Evolutionary conservation across 1,284 basidiomycete genomes (phyloP).

Genomic region (Trichosporon ovoides): DNA sequence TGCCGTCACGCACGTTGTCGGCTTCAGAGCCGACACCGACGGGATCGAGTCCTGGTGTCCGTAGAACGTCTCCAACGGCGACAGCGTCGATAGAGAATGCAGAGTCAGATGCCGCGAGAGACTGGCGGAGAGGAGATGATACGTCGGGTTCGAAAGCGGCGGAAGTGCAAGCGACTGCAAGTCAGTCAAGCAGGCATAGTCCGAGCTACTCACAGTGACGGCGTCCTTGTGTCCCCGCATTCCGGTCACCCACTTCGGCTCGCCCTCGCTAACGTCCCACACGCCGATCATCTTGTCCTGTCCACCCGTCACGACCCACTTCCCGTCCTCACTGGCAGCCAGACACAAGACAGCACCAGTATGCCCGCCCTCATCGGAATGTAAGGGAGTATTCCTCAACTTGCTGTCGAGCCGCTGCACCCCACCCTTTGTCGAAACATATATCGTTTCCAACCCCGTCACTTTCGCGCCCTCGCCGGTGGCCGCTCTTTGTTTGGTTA

Average conservation of each 20-base stretch:
- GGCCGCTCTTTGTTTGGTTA: background rate
- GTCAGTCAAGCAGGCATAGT: background rate
- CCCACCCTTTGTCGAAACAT: slow-evolving; percentile 71
- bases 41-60: slow-evolving; percentile 91
- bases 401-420: slow-evolving; percentile 64
- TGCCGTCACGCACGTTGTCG: slow-evolving; percentile 78
- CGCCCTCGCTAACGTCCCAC: slow-evolving; percentile 67
- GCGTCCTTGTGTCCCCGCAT: slow-evolving; percentile 80
- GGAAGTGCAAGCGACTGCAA: slow-evolving; percentile 70
- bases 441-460: slow-evolving; percentile 10
- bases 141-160: slow-evolving; percentile 58
- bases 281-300: slow-evolving; percentile 73
- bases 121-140: slow-evolving; percentile 80
- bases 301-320: slow-evolving; percentile 78
- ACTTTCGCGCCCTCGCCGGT: background rate
- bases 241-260: slow-evolving; percentile 65
- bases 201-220: slow-evolving; percentile 62
- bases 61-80: slow-evolving; percentile 93
- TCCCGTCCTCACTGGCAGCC: slow-evolving; percentile 79
- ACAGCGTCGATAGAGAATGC: slow-evolving; percentile 77
- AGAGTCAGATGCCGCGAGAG: slow-evolving; percentile 89
- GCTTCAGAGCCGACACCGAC: slow-evolving; percentile 69
- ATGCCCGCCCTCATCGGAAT: slow-evolving; percentile 62
- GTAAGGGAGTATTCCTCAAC: slow-evolving; percentile 16
- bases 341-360: slow-evolving; percentile 77